Conservation (phyloP, 2,329 filamentous ascomycete genomes). For the Leptosphaerulina australis region DNA sequence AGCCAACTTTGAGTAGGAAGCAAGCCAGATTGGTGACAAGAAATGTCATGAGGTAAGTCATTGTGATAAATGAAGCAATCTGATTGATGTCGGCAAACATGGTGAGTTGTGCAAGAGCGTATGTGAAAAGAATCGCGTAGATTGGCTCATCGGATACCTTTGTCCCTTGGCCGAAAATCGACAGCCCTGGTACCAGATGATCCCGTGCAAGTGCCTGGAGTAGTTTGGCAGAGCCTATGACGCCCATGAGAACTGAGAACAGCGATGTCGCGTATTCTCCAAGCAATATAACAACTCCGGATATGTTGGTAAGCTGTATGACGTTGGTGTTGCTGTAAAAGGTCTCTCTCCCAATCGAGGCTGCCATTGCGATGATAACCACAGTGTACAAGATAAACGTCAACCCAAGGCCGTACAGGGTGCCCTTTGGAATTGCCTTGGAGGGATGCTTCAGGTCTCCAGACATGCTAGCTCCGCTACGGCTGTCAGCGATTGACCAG, state of each 20-base stretch:
- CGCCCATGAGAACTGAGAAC: constrained; percentile 86
- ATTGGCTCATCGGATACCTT: constrained; percentile 75
- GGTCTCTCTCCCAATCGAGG: constrained; percentile 74
- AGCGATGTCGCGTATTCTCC: constrained; percentile 83
- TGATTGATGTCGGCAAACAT: constrained; percentile 85
- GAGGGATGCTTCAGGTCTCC: constrained; percentile 83
- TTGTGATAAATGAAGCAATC: constrained; percentile 87
- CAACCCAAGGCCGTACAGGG: constrained; percentile 74
- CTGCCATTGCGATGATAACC: constrained; percentile 78
- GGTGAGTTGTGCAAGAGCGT: constrained; percentile 74
- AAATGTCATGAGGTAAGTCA: constrained; percentile 93
- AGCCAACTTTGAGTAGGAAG: constrained; percentile 83
- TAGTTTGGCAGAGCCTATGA: constrained; percentile 83
- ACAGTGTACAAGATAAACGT: constrained; percentile 78
- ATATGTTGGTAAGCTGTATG: constrained; percentile 81
- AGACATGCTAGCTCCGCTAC: constrained; percentile 82
- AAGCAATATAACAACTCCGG: constrained; percentile 72
- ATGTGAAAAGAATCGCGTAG: constrained; percentile 77
- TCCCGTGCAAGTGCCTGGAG: constrained; percentile 83
- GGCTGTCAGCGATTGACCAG: constrained; percentile 46
- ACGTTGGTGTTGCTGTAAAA: constrained; percentile 78
- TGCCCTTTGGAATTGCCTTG: constrained; percentile 84
- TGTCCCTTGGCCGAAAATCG: constrained; percentile 75
- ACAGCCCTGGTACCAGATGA: constrained; percentile 75
- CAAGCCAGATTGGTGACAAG: constrained; percentile 87